Evolutionary conservation across 768 basidiomycete species (phyloP).

Genomic region (Russula olivacea): DNA sequence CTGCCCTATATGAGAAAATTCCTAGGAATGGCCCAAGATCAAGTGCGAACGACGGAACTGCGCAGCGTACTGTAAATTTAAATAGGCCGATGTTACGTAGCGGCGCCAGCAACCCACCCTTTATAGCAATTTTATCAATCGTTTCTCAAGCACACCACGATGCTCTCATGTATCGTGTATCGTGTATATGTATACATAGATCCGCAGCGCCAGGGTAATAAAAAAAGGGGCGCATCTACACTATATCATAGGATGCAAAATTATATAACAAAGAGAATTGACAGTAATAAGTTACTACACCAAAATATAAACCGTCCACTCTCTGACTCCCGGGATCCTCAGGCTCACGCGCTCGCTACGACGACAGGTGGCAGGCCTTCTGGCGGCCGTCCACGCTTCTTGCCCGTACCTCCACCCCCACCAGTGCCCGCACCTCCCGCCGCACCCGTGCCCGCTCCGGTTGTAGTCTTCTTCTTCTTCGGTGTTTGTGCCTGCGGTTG

Average conservation of each 20-base stretch:
- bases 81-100: background rate
- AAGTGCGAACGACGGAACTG: background rate
- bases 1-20: background rate
- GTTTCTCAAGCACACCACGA: background rate
- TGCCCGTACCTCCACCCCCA: conserved; percentile 15
- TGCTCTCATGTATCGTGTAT: background rate
- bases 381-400: conserved; percentile 26
- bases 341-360: conserved; percentile 30
- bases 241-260: conserved; percentile 11
- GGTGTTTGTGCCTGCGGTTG: conserved; percentile 12
- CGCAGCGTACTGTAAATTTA: background rate
- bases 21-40: background rate
- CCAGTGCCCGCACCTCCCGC: background rate
- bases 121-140: background rate
- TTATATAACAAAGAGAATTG: conserved; percentile 18
- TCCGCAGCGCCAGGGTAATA: conserved; percentile 2
- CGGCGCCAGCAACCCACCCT: background rate
- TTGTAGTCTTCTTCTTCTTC: conserved; percentile 24
- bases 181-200: background rate
- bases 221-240: conserved; percentile 3
- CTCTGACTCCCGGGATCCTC: background rate
- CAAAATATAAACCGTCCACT: background rate
- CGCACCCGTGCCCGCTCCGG: background rate
- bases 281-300: conserved; percentile 22
- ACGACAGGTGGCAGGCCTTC: conserved; percentile 30